phyloP scores from a whole-genome alignment of 2,329 filamentous ascomycete genomes.

The Biscogniauxia mediterranea region DNA sequence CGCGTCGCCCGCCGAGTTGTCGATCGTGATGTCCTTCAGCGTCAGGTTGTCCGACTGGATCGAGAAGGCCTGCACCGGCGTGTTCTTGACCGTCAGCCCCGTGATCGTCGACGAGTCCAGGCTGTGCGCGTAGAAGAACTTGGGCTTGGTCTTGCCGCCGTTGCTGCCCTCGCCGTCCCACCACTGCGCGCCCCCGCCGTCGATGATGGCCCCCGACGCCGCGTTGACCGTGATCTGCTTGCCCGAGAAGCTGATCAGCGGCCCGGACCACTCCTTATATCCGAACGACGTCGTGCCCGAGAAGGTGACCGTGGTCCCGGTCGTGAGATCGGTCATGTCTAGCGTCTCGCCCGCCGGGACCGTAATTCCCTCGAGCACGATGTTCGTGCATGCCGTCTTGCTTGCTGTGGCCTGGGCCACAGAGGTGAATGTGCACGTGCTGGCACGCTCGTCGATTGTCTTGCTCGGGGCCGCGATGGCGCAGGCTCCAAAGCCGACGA shows the following conservation, averaged over 20 bases:
- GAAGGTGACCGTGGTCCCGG: constrained; percentile 46
- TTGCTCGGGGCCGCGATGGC: background rate
- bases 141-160: constrained; percentile 62
- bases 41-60: constrained; percentile 44
- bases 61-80: constrained; percentile 52
- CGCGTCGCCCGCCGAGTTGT: constrained; percentile 54
- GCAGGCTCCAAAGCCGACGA: background rate
- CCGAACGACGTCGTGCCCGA: constrained; percentile 52
- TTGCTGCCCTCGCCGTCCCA: constrained; percentile 62
- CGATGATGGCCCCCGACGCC: constrained; percentile 49
- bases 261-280: constrained; percentile 52
- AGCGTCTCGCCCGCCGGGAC: constrained; percentile 37
- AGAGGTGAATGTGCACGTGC: background rate
- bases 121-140: constrained; percentile 57
- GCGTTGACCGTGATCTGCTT: constrained; percentile 50
- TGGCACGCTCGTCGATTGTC: background rate
- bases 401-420: background rate
- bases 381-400: constrained; percentile 10
- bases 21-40: constrained; percentile 51
- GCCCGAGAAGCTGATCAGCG: constrained; percentile 51
- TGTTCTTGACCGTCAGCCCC: constrained; percentile 51
- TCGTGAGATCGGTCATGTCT: constrained; percentile 34
- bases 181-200: constrained; percentile 56
- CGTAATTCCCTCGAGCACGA: constrained; percentile 31
- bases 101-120: constrained; percentile 48